Conservation (phyloP, 495 filamentous ascomycete genomes). For the Elaphomyces granulatus region DNA sequence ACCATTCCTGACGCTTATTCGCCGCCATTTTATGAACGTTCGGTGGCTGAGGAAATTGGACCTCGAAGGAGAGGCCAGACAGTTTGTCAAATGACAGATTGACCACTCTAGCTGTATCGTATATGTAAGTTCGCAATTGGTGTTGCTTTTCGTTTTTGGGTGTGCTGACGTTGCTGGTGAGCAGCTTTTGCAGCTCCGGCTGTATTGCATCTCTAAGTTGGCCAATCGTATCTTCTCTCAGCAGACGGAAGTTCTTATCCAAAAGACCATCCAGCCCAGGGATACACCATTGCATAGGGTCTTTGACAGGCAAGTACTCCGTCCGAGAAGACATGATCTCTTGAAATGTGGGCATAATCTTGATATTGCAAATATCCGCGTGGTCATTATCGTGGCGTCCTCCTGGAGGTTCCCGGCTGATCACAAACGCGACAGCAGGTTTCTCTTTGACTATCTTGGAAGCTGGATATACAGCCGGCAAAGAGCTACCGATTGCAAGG, state of each 20-base stretch:
- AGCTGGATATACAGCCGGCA: constrained; percentile 11
- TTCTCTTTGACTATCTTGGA: constrained; percentile 12
- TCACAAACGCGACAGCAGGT: constrained; percentile 24
- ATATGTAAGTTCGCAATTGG: neutral
- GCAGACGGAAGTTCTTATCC: constrained; percentile 51
- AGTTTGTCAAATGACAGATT: neutral
- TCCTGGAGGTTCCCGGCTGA: constrained; percentile 27
- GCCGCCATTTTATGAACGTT: constrained; percentile 13
- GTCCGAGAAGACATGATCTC: constrained; percentile 39
- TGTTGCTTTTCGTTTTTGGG: neutral
- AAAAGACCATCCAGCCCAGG: constrained; percentile 40
- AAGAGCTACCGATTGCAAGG: constrained; percentile 25
- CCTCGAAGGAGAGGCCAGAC: neutral
- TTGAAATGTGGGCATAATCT: constrained; percentile 2
- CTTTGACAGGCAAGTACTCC: constrained; percentile 45
- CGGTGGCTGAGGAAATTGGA: neutral
- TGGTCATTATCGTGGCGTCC: constrained; percentile 24
- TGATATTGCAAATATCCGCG: constrained; percentile 1
- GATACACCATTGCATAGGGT: constrained; percentile 37
- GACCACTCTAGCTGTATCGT: neutral
- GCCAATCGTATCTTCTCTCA: constrained; percentile 51
- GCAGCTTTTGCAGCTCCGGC: constrained; percentile 1
- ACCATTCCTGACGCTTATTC: constrained; percentile 41
- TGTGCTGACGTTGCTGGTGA: neutral
- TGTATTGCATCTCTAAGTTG: constrained; percentile 44